A percentile compares a stretch with the other conserved stretches of the same genome.
Evolutionary conservation across 495 filamentous ascomycete species (phyloP).

Genomic region (Trichoderma erinaceum): DNA sequence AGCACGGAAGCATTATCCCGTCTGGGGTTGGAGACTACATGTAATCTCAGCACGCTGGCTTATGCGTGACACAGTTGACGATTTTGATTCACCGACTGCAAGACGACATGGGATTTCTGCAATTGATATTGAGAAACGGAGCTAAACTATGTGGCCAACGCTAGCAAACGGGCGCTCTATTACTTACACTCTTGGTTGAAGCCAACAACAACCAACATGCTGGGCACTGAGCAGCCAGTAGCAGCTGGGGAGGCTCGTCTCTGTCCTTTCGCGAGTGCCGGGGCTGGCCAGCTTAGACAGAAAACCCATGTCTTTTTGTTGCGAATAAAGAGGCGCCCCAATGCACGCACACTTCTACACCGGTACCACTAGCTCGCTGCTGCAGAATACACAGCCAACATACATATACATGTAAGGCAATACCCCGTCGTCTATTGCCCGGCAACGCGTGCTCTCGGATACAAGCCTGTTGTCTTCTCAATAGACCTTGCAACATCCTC

Average conservation of each 20-base stretch:
- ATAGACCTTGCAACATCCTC: too few relatives aligned
- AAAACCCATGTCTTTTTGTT: too few relatives aligned
- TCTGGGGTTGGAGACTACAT: not conserved
- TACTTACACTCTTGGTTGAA: not conserved
- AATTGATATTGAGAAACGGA: not conserved
- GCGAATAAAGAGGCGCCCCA: too few relatives aligned
- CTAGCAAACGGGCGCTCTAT: constrained; percentile 3
- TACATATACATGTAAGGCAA: too few relatives aligned
- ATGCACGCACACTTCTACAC: too few relatives aligned
- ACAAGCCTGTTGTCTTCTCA: too few relatives aligned
- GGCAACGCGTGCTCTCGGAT: too few relatives aligned
- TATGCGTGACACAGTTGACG: not conserved
- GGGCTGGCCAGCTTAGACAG: too few relatives aligned
- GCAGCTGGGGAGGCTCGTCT: not conserved
- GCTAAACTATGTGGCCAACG: not conserved
- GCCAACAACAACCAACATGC: not conserved
- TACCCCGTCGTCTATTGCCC: too few relatives aligned
- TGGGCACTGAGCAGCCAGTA: not conserved
- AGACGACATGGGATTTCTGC: not conserved
- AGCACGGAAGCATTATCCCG: not conserved
- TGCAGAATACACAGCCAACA: too few relatives aligned
- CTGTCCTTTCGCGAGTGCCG: too few relatives aligned
- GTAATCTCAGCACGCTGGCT: not conserved
- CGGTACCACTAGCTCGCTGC: too few relatives aligned
- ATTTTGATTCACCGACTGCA: not conserved